These are phyloP conservation scores for Abortiporus biennis DNA, from an alignment of 1,284 basidiomycete species.

Conservation along the genomic window DNA sequence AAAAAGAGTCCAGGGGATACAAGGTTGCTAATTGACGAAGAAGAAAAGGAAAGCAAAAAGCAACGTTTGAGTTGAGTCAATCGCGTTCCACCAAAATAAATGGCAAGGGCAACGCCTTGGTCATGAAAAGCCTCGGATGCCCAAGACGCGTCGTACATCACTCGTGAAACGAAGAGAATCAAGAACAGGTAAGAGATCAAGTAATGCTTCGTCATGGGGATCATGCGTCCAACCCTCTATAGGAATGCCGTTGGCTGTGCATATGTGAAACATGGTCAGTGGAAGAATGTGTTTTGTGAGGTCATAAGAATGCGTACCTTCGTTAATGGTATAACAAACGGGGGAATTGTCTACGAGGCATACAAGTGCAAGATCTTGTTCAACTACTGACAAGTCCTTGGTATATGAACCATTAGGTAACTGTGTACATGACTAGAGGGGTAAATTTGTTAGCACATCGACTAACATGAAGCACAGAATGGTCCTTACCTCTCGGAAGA, in stretches of 20 bases:
- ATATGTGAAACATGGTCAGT: neutral
- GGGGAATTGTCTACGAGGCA: constrained; percentile 98
- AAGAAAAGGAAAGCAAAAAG: neutral
- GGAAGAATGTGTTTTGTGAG: neutral
- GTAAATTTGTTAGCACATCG: constrained; percentile 7
- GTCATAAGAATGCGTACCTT: constrained; percentile 53
- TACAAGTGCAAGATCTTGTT: constrained; percentile 84
- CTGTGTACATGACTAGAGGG: constrained; percentile 78
- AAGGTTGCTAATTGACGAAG: neutral
- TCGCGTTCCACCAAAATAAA: constrained; percentile 3
- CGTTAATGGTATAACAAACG: constrained; percentile 87
- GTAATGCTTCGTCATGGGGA: constrained; percentile 91
- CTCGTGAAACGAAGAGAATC: constrained; percentile 94
- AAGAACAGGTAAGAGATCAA: constrained; percentile 92
- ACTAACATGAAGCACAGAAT: constrained; percentile 5
- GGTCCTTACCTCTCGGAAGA: constrained; percentile 83
- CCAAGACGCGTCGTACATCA: constrained; percentile 91
- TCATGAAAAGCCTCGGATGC: constrained; percentile 62
- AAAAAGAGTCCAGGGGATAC: neutral
- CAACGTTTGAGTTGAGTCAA: neutral
- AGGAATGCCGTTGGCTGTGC: constrained; percentile 87
- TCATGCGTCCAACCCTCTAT: constrained; percentile 99
- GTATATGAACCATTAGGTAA: constrained; percentile 91
- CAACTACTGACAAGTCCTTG: constrained; percentile 88
- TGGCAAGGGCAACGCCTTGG: constrained; percentile 6